These are phyloP conservation scores for Trichocladium antarcticum DNA, from an alignment of 495 filamentous ascomycete genomes.

Conservation along the genomic window DNA sequence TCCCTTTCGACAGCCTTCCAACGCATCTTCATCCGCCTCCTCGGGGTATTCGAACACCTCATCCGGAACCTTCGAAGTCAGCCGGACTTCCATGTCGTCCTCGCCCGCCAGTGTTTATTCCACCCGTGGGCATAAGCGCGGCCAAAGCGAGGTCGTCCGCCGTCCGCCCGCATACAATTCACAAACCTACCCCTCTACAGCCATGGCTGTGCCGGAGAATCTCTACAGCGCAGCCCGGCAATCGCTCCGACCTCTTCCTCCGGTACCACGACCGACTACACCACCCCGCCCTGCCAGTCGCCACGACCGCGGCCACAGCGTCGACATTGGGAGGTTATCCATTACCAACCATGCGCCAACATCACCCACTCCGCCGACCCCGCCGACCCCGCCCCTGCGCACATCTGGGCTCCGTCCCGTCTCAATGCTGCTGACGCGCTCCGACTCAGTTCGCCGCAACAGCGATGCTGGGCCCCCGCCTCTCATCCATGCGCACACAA, in stretches of 20 bases:
- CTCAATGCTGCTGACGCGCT: constrained; percentile 43
- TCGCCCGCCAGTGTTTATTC: constrained; percentile 53
- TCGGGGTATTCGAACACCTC: constrained; percentile 65
- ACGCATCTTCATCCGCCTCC: constrained; percentile 60
- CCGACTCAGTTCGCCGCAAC: constrained; percentile 37
- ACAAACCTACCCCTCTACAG: constrained; percentile 34
- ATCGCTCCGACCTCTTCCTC: constrained; percentile 66
- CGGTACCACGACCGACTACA: constrained; percentile 40
- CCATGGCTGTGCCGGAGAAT: constrained; percentile 40
- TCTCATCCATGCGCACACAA: constrained; percentile 35
- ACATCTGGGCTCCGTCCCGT: constrained; percentile 39
- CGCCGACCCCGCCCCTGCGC: constrained; percentile 25
- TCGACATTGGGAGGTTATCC: constrained; percentile 42
- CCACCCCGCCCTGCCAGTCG: constrained; percentile 12
- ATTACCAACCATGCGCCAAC: constrained; percentile 25
- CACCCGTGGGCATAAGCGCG: constrained; percentile 54
- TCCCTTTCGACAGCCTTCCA: constrained; percentile 63
- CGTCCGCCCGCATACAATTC: constrained; percentile 32
- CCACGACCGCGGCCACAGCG: constrained; percentile 40
- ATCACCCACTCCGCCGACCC: constrained; percentile 24
- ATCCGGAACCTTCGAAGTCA: constrained; percentile 49
- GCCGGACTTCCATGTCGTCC: constrained; percentile 56
- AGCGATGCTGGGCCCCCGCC: constrained; percentile 25
- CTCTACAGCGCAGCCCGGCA: constrained; percentile 62
- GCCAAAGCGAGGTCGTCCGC: constrained; percentile 56